Evolutionary conservation across 2,329 filamentous ascomycete species (phyloP), one percentile per base, ranked within the genome.

Genomic region (Alternaria arborescens): DNA sequence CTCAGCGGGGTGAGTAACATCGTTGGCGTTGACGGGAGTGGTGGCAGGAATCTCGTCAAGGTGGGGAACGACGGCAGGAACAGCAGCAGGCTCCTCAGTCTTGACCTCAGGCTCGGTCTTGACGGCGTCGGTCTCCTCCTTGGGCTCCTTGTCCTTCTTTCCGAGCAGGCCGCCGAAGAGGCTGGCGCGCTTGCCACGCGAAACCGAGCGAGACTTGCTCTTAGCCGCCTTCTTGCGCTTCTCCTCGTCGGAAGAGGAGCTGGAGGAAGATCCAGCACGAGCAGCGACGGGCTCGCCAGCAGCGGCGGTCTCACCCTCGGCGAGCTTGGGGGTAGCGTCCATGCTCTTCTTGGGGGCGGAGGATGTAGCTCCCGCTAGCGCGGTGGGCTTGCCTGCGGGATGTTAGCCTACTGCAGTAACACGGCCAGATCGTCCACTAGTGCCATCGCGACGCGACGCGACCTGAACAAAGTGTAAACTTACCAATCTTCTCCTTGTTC

Each of bases 401-500:
- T 70, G 77, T 81, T 69, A 81, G 78, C 73, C 62, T 58, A 60
- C 48, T 75, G 69, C 65, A 64, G 55, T 66, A 68, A 67, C 75
- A 71, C 68, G 72, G 69, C 67, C 62, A 82, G 76, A 70, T 66
- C 65, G 57, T 32, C 34, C 38, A 44, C 61, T 65, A 65, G 59
- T 48, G 40, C 54, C 60, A 50, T 65, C 65, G 68, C 72, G 68
- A 69, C 68, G 60, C 68, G 66, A 61, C 54, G 51, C 58, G 53
- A 48, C 58, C 41, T 26, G 58, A 58, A 52, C 57, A 55, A 22
- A 26, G 58, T 61, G 18, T 26, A 5, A 30, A 84, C 85, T 75
- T 83, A 87, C 86, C 82, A 71, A 89, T 83, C 80, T 89, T 90
- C 83, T 93, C 91, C 20, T 95, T 82, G 68, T 91, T 89, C 72